Conservation (phyloP, 2,329 filamentous ascomycete species). For the Pseudogymnoascus sp. region DNA sequence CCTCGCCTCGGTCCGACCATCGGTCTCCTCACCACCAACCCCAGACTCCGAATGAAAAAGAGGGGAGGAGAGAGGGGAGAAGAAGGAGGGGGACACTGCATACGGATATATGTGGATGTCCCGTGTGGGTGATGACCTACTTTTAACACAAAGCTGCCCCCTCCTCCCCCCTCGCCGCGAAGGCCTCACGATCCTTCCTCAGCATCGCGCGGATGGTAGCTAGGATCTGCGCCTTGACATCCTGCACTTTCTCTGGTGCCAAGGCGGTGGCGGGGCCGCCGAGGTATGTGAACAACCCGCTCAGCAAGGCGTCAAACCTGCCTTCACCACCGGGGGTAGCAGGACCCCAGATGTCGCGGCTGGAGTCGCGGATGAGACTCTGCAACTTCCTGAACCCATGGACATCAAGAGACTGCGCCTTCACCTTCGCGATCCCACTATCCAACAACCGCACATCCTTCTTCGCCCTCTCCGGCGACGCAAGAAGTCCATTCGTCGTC, state of each 20-base stretch:
- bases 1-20: slow-evolving; percentile 2
- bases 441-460: slow-evolving; percentile 59
- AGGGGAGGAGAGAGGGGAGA: background rate
- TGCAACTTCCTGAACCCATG: slow-evolving; percentile 76
- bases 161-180: slow-evolving; percentile 47
- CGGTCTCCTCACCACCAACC: background rate
- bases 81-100: background rate
- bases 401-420: slow-evolving; percentile 65
- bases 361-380: slow-evolving; percentile 62
- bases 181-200: slow-evolving; percentile 58
- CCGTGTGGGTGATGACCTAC: background rate
- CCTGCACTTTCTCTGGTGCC: slow-evolving; percentile 58
- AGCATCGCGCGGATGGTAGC: slow-evolving; percentile 68
- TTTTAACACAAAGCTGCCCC: background rate
- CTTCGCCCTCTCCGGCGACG: slow-evolving; percentile 47
- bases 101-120: slow-evolving; percentile 1
- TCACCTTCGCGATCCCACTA: slow-evolving; percentile 69
- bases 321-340: slow-evolving; percentile 55
- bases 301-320: slow-evolving; percentile 61
- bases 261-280: slow-evolving; percentile 52
- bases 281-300: slow-evolving; percentile 66
- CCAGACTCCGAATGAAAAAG: background rate
- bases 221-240: slow-evolving; percentile 68
- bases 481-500: slow-evolving; percentile 18
- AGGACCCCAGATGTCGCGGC: slow-evolving; percentile 19